Evolutionary conservation across 2,329 filamentous ascomycete genomes (phyloP).

Genomic region (Trichoderma guizhouense): DNA sequence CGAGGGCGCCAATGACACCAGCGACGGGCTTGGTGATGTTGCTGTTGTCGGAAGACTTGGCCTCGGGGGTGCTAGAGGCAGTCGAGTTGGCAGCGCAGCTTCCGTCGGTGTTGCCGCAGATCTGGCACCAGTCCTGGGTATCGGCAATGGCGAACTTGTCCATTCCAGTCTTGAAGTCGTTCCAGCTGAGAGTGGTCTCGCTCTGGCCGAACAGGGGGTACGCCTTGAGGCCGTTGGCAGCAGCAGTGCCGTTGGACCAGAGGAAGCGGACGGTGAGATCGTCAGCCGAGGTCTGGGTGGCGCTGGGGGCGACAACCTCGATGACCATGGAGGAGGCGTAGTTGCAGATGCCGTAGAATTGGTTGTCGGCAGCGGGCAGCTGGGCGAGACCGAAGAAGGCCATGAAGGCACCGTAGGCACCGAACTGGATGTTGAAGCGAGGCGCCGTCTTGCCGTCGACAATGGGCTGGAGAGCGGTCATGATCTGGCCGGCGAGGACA

Average conservation of each 20-base stretch:
- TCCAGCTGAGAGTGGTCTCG: constrained; percentile 60
- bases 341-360: constrained; percentile 77
- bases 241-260: constrained; percentile 57
- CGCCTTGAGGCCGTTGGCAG: constrained; percentile 46
- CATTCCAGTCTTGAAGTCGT: constrained; percentile 62
- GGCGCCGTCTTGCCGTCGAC: constrained; percentile 39
- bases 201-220: constrained; percentile 60
- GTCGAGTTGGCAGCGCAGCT: constrained; percentile 50
- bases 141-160: constrained; percentile 63
- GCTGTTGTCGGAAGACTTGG: constrained; percentile 26
- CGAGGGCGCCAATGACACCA: constrained; percentile 74
- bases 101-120: constrained; percentile 70
- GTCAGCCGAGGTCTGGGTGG: constrained; percentile 40
- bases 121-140: constrained; percentile 66
- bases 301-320: constrained; percentile 63
- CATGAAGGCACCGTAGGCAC: constrained; percentile 59
- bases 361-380: constrained; percentile 46
- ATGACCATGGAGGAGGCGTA: constrained; percentile 81
- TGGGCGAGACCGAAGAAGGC: constrained; percentile 60
- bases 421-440: constrained; percentile 54
- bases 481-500: constrained; percentile 54
- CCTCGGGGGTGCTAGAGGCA: constrained; percentile 24
- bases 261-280: constrained; percentile 59
- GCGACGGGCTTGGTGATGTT: constrained; percentile 69
- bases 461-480: constrained; percentile 52